These are phyloP conservation scores for Globisporangium takayamanum DNA, from an alignment of 352 stramenopile genomes.

Conservation along the genomic window DNA sequence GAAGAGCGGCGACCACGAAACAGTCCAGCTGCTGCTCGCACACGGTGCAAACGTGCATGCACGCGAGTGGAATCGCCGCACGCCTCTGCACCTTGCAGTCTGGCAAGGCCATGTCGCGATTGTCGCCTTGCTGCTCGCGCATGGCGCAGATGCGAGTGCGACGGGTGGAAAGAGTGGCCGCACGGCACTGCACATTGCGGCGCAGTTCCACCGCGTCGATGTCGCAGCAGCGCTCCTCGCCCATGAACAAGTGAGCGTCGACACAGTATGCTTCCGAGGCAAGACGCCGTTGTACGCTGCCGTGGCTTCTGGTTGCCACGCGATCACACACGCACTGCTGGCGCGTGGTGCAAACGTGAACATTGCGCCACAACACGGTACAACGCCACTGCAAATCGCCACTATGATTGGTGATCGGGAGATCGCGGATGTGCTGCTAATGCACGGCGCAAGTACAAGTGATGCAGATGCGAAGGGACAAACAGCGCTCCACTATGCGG, in stretches of 20 bases:
- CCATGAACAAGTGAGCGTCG: no score
- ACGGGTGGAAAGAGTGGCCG: background rate
- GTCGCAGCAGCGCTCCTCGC: background rate
- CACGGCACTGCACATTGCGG: background rate
- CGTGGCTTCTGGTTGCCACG: no score
- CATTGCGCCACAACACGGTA: background rate
- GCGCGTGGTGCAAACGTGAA: background rate
- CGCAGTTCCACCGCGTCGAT: background rate
- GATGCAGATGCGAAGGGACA: background rate
- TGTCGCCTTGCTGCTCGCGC: background rate
- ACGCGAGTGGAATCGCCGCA: background rate
- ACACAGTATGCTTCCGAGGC: no score
- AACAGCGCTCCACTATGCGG: background rate
- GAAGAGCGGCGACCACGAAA: background rate
- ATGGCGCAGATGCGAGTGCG: background rate
- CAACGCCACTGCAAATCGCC: background rate
- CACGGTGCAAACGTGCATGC: background rate
- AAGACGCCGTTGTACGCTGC: no score
- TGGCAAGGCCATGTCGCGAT: background rate
- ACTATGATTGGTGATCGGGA: background rate
- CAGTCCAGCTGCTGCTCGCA: background rate
- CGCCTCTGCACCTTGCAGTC: background rate
- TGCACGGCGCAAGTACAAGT: background rate
- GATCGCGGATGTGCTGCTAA: background rate
- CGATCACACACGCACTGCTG: background rate